Evolutionary conservation across 1,139 yeast genomes (phyloP).

Genomic region (Kodamaea fungicola): DNA sequence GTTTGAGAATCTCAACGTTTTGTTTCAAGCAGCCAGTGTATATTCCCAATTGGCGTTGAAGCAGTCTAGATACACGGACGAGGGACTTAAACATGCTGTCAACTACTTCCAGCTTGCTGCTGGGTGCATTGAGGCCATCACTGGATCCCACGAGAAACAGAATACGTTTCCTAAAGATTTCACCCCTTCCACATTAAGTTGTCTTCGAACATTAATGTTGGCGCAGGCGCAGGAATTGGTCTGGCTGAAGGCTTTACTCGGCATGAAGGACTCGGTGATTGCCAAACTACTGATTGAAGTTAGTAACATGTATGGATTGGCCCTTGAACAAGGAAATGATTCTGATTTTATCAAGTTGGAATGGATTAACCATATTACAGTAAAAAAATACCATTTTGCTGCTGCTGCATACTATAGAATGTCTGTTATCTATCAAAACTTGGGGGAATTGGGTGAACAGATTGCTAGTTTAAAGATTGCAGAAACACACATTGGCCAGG

Average conservation of each 20-base stretch:
- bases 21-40: constrained; percentile 67
- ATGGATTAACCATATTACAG: constrained; percentile 59
- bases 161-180: constrained; percentile 20
- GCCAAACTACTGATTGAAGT: constrained; percentile 66
- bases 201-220: constrained; percentile 46
- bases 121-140: constrained; percentile 54
- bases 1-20: constrained; percentile 59
- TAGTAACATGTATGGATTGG: constrained; percentile 50
- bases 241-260: constrained; percentile 67
- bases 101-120: constrained; percentile 67
- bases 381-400: constrained; percentile 60
- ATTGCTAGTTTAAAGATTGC: constrained; percentile 55
- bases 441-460: constrained; percentile 64
- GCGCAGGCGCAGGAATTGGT: constrained; percentile 89
- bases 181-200: constrained; percentile 23
- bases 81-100: constrained; percentile 62
- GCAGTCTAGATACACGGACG: constrained; percentile 43
- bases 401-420: constrained; percentile 69
- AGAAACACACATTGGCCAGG: constrained; percentile 25
- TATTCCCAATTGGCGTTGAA: constrained; percentile 54
- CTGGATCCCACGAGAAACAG: constrained; percentile 9
- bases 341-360: constrained; percentile 55
- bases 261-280: constrained; percentile 57
- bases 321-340: constrained; percentile 42
- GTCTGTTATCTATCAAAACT: constrained; percentile 47